Conservation (phyloP, 202 grass and related monocot genomes). For the Sporobolus alterniflorus region DNA sequence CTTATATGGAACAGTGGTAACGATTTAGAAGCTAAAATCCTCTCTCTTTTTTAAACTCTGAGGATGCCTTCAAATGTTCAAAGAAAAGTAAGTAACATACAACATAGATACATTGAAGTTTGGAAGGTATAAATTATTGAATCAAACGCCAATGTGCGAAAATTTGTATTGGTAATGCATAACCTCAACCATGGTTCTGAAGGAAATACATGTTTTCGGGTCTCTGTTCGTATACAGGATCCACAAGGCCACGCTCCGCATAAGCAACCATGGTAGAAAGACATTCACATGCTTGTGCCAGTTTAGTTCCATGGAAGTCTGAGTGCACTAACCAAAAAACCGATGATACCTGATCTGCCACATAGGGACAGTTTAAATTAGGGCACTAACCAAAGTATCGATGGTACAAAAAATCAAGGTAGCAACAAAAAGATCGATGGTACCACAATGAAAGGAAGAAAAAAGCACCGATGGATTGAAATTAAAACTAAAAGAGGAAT, state of each 20-base stretch:
- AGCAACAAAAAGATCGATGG: too few relatives aligned
- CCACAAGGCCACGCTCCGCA: slow-evolving; percentile 62
- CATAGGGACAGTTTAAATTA: slow-evolving; percentile 28
- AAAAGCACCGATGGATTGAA: too few relatives aligned
- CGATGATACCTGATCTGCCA: slow-evolving; percentile 91
- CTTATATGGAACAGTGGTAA: slow-evolving; percentile 79
- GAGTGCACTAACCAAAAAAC: slow-evolving; percentile 89
- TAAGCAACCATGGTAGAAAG: slow-evolving; percentile 83
- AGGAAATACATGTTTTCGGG: slow-evolving; percentile 47
- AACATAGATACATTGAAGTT: not conserved
- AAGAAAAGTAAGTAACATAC: slow-evolving; percentile 7
- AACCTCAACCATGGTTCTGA: too few relatives aligned
- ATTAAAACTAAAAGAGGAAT: too few relatives aligned
- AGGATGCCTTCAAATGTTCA: slow-evolving; percentile 57
- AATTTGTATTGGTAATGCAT: too few relatives aligned
- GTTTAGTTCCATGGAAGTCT: slow-evolving; percentile 81
- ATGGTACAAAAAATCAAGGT: too few relatives aligned
- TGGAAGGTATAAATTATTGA: too few relatives aligned
- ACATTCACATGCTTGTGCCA: slow-evolving; percentile 67
- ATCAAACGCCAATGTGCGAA: too few relatives aligned
- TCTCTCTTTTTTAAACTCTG: slow-evolving; percentile 83
- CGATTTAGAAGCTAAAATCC: slow-evolving; percentile 78
- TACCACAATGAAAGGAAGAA: too few relatives aligned
- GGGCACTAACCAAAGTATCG: too few relatives aligned
- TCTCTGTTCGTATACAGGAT: slow-evolving; percentile 44